Conservation (phyloP, 2,329 filamentous ascomycete genomes). For the Microsporum canis region DNA sequence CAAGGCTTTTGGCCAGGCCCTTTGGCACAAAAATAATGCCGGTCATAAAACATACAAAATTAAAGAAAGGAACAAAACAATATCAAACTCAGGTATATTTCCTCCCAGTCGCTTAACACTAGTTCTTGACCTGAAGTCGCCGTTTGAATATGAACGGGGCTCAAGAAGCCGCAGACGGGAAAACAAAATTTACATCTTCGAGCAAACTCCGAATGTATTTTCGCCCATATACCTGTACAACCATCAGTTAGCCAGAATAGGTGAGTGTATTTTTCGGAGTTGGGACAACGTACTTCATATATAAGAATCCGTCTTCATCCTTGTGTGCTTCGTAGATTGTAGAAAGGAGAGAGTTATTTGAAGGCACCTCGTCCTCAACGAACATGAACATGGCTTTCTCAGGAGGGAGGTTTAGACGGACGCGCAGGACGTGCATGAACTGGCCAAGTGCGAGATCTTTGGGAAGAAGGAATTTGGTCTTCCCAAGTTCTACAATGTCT, state of each 20-base stretch:
- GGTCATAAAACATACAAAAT: no score
- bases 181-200: no score
- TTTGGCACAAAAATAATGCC: no score
- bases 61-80: no score
- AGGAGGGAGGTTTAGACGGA: slow-evolving; percentile 97
- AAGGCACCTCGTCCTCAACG: slow-evolving; percentile 93
- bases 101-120: no score
- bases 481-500: slow-evolving; percentile 98
- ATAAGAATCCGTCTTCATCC: slow-evolving; percentile 76
- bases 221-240: slow-evolving; percentile 72
- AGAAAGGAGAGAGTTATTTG: slow-evolving; percentile 95
- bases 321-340: slow-evolving; percentile 99
- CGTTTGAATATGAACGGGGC: no score
- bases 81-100: no score
- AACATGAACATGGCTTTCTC: slow-evolving; percentile 99
- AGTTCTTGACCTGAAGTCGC: no score
- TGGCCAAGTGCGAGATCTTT: slow-evolving; percentile 96
- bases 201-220: slow-evolving; percentile 74
- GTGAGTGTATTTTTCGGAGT: neutral
- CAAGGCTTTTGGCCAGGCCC: no score
- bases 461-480: slow-evolving; percentile 99
- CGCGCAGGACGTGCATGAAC: slow-evolving; percentile 99
- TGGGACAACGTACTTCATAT: slow-evolving; percentile 65
- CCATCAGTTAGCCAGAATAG: slow-evolving; percentile 14
- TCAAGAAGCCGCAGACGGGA: no score